A percentile compares a stretch with the other conserved stretches of the same genome.
Conservation (phyloP, 2,329 filamentous ascomycete genomes). For the Monilinia polystroma region DNA sequence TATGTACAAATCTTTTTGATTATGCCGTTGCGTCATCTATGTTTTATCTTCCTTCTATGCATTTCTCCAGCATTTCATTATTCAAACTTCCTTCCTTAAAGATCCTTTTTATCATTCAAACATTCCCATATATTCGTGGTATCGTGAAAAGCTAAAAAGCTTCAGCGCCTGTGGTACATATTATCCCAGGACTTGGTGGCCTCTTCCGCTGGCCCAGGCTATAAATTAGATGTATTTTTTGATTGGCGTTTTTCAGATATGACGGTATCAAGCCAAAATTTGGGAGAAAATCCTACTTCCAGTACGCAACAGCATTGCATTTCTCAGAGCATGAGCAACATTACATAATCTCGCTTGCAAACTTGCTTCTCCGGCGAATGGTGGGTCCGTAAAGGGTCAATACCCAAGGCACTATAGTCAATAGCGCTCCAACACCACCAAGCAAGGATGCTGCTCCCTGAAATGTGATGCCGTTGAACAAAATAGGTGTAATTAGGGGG, state of each 20-base stretch:
- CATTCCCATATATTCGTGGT: neutral
- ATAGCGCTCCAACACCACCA: conserved; percentile 61
- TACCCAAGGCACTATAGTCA: conserved; percentile 86
- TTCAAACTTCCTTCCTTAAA: neutral
- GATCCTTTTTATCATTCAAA: neutral
- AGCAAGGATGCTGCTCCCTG: conserved; percentile 71
- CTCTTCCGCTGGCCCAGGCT: neutral
- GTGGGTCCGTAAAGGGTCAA: conserved; percentile 73
- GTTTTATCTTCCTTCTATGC: neutral
- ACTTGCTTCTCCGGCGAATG: conserved; percentile 73
- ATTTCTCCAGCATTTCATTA: neutral
- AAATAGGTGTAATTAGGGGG: conserved; percentile 68
- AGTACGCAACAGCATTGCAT: neutral
- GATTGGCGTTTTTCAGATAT: neutral
- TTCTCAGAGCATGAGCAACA: neutral
- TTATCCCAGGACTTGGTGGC: neutral
- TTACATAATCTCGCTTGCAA: conserved; percentile 51
- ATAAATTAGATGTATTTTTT: neutral
- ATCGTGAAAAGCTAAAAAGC: no score
- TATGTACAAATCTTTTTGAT: neutral
- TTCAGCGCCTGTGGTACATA: neutral
- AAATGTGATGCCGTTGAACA: conserved; percentile 73
- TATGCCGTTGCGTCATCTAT: neutral
- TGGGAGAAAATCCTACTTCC: neutral
- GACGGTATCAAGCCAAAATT: neutral